Evolutionary conservation across 495 filamentous ascomycete species (phyloP).

Genomic region (Bacidia rubella): DNA sequence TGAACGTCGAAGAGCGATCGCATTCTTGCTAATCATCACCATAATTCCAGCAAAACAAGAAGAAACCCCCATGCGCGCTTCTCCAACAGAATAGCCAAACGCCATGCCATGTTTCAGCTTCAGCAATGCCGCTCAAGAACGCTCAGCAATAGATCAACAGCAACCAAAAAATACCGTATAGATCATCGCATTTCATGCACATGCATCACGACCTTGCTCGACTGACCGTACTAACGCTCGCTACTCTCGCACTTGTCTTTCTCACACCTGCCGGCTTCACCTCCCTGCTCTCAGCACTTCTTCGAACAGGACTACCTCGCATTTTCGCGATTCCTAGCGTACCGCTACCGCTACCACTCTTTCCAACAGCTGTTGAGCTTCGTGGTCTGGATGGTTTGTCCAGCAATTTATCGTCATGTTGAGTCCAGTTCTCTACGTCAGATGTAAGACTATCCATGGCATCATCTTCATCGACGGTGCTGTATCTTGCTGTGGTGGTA

Average conservation of each 20-base stretch:
- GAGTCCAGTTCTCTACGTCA: slow-evolving; percentile 19
- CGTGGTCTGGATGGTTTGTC: slow-evolving; percentile 46
- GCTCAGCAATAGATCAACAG: neutral
- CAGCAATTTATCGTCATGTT: slow-evolving; percentile 36
- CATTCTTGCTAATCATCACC: neutral
- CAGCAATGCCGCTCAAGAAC: neutral
- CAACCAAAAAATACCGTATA: neutral
- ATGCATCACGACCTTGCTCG: slow-evolving; percentile 16
- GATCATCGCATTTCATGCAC: neutral
- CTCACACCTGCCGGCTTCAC: slow-evolving; percentile 54
- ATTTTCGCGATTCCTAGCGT: slow-evolving; percentile 60
- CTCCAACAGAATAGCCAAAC: slow-evolving; percentile 1
- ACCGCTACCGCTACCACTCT: slow-evolving; percentile 48
- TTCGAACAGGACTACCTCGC: slow-evolving; percentile 49
- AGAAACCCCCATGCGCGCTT: neutral
- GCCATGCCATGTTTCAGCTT: neutral
- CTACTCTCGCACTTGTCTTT: slow-evolving; percentile 81
- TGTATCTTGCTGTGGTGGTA: slow-evolving; percentile 45
- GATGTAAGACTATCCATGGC: slow-evolving; percentile 14
- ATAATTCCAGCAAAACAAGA: neutral
- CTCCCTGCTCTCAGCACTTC: slow-evolving; percentile 39
- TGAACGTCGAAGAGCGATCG: neutral
- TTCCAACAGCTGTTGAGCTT: slow-evolving; percentile 42
- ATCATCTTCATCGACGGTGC: slow-evolving; percentile 29
- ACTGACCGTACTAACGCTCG: slow-evolving; percentile 27